These are phyloP conservation scores for Starmerella cellae DNA, from an alignment of 805 yeast genomes.

Conservation along the genomic window DNA sequence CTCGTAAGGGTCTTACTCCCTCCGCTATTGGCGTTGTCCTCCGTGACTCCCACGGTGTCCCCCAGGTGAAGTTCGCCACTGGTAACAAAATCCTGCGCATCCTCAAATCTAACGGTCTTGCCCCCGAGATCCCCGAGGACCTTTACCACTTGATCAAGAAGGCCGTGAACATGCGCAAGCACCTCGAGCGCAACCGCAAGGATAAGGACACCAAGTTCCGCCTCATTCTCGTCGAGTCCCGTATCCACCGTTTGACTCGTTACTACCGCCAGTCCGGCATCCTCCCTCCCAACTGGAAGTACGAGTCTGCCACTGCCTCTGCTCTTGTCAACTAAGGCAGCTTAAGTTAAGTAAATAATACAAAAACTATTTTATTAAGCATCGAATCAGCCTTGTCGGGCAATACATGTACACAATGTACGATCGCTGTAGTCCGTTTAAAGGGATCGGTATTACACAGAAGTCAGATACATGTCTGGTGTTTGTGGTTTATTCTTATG, in stretches of 20 bases:
- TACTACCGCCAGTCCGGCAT: slow-evolving; percentile 99
- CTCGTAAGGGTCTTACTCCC: slow-evolving; percentile 99
- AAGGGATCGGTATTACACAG: too few species aligned
- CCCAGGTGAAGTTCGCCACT: slow-evolving; percentile 92
- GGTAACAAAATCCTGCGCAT: slow-evolving; percentile 99
- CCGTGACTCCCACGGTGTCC: slow-evolving; percentile 99
- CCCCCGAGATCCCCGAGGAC: slow-evolving; percentile 99
- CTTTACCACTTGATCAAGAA: slow-evolving; percentile 97
- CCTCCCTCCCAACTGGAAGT: slow-evolving; percentile 99
- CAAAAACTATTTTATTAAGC: slow-evolving; percentile 1
- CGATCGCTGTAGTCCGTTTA: too few species aligned
- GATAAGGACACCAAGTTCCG: slow-evolving; percentile 99
- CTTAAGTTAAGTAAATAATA: slow-evolving; percentile 11
- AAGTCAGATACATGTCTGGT: too few species aligned
- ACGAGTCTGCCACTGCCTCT: slow-evolving; percentile 99
- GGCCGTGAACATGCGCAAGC: slow-evolving; percentile 99
- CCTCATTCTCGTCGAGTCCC: slow-evolving; percentile 98
- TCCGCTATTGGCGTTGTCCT: slow-evolving; percentile 98
- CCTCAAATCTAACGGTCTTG: slow-evolving; percentile 98
- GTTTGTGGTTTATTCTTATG: too few species aligned
- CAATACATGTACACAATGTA: too few species aligned
- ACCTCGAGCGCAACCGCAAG: slow-evolving; percentile 99
- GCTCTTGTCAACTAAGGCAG: slow-evolving; percentile 85
- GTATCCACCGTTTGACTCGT: slow-evolving; percentile 99
- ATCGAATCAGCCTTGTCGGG: too few species aligned